Percentiles rank a stretch among this genome's conserved stretches.
Evolutionary conservation across 176 grass and related monocot genomes (phyloP).

Genomic region (Oryza glaberrima): DNA sequence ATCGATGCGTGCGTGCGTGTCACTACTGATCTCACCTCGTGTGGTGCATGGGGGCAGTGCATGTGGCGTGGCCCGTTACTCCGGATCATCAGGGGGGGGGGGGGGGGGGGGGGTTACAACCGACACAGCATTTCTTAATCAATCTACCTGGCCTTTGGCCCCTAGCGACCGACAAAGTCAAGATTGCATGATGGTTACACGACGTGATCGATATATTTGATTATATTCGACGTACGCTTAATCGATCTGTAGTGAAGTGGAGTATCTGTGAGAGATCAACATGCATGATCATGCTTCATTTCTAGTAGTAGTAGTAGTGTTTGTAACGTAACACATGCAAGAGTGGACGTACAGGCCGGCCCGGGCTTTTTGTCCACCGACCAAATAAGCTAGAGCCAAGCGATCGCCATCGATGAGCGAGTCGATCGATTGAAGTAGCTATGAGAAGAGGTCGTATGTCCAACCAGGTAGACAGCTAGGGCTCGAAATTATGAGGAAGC

Average conservation of each 20-base stretch:
- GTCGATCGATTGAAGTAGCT: too few relatives aligned
- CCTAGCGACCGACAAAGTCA: neutral
- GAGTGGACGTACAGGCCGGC: neutral
- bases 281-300: neutral
- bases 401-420: neutral
- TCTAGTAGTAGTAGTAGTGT: too few relatives aligned
- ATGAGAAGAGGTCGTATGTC: neutral
- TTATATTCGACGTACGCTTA: neutral
- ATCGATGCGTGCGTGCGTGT: too few relatives aligned
- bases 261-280: too few relatives aligned
- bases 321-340: neutral
- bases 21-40: too few relatives aligned
- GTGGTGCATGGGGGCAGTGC: neutral
- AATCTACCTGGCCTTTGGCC: neutral
- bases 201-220: neutral
- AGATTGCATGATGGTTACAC: neutral
- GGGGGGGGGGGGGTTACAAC: neutral
- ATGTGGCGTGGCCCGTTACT: slow-evolving; percentile 40
- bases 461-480: neutral
- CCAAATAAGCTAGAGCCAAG: neutral
- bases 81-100: neutral
- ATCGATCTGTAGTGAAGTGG: too few relatives aligned
- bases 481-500: slow-evolving; percentile 5
- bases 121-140: slow-evolving; percentile 2
- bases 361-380: neutral